Evolutionary conservation across 768 basidiomycete genomes (phyloP), one percentile per base, ranked within the genome.

Genomic region (Auriscalpium microsporum): DNA sequence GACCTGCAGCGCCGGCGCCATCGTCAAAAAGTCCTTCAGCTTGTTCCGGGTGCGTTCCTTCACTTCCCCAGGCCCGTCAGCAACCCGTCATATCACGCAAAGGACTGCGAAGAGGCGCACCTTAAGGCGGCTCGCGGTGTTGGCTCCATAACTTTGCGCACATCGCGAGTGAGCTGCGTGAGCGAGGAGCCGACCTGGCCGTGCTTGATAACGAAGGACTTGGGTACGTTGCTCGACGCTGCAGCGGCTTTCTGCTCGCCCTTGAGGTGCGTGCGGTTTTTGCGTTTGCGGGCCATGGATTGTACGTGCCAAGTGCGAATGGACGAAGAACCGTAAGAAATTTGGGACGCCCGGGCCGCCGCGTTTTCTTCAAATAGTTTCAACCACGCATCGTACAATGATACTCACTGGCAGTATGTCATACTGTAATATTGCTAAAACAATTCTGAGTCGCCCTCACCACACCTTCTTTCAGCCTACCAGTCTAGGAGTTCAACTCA

Each of bases 141-240:
- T 92, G 57, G 96, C 68, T 99, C 96, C 90, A 99, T 91, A 57
- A 96, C 90, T 70, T 90, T 90, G 65, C 96, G 78, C 65, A 96
- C 74, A 72, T 99, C 95, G 54, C 90, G 81, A 17, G 97, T 94
- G 38, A 99, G 86, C 65, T 94, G 90, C 5, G 84, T 72, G 54
- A 97, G 74, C 8, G 91, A 92, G 49, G 80, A 76, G 17, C 96
- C 95, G 34, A 98, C 94, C 55, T 86, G 83, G 42, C 96, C 96
- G 72, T 94, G 91, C 69, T 94, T 95, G 67, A 99, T 90, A 56
- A 99, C 89, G 65, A 99, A 98, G 0, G 93, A 94, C 73, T 90
- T 95, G 4, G 95, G 95, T 0, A 72, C 73, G 3, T 71, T 70
- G 21, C 67, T 62, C 2, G 71, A 65, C 10, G 70, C 57, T 11